Evolutionary conservation across 2,329 filamentous ascomycete species (phyloP), one percentile per base, ranked within the genome.

Genomic region (Cladophialophora chaetospira): DNA sequence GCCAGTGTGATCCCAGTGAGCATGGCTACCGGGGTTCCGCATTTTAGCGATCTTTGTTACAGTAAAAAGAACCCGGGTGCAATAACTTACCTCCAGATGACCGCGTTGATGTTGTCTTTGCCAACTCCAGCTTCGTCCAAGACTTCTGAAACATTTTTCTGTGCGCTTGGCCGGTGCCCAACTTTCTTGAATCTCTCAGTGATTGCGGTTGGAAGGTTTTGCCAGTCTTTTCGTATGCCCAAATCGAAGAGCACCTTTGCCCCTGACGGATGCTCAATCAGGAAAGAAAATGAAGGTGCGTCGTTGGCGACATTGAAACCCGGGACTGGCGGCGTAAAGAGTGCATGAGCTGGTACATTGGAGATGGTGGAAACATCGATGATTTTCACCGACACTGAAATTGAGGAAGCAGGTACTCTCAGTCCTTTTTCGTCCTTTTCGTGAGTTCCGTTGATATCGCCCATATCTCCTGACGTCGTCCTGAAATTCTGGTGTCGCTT

Each of bases 221-320:
- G 45, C 66, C 63, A 66, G 45, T 67, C 66, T 44, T 62, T 65
- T 15, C 66, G 58, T 11, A 67, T 60, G 25, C 65, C 66, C 2
- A 68, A 60, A 45, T 68, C 66, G 47, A 65, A 67, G 15, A 58
- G 28, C 13, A 58, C 56, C 26, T 58, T 55, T 19, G 96, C 58
- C 89, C 88, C 53, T 91, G 91, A 25, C 91, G 88, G 53, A 97
- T 94, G 51, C 87, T 85, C 35, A 91, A 90, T 71, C 96, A 97
- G 60, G 26, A 58, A 54, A 26, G 13, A 42, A 21, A 42, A 58
- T 36, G 56, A 58, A 10, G 56, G 56, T 5, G 51, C 56, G 11
- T 15, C 13, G n/a, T 23, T 11, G n/a, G 40, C 33, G 6, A 21
- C 28, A 11, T 29, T 19, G 31, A 17, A 21, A 15, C 56, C 56